These are phyloP conservation scores for Climacium dendroides DNA, from an alignment of 225 moss, liverwort and hornwort genomes.

Conservation along the genomic window DNA sequence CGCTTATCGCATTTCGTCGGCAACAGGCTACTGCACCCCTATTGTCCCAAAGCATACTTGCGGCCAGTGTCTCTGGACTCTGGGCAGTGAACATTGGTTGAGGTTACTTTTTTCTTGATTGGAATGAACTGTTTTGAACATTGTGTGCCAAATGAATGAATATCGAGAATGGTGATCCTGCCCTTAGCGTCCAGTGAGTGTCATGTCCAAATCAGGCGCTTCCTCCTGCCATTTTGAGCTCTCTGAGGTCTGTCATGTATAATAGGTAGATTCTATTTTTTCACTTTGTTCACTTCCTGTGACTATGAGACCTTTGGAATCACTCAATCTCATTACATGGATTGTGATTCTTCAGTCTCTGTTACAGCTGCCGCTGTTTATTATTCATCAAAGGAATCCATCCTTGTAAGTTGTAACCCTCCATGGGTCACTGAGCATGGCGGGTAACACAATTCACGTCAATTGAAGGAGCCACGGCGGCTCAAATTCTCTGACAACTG, in stretches of 20 bases:
- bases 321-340: background rate
- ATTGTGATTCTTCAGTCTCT: background rate
- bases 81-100: background rate
- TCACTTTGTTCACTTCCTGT: background rate
- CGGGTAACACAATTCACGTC: background rate
- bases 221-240: background rate
- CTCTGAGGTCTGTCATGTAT: background rate
- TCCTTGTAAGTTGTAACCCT: background rate
- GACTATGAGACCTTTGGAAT: background rate
- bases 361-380: too few relatives aligned
- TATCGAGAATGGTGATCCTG: too few relatives aligned
- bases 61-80: background rate
- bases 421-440: background rate
- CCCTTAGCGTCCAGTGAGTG: background rate
- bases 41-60: background rate
- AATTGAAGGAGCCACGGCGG: background rate
- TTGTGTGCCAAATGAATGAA: background rate
- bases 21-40: background rate
- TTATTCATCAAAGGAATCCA: background rate
- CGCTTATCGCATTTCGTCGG: background rate
- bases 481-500: background rate
- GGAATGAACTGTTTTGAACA: background rate
- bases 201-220: background rate
- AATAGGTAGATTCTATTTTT: background rate
- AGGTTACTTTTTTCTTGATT: too few relatives aligned